phyloP scores from a whole-genome alignment of 176 grass and related monocot genomes.

The Eleusine indica region DNA sequence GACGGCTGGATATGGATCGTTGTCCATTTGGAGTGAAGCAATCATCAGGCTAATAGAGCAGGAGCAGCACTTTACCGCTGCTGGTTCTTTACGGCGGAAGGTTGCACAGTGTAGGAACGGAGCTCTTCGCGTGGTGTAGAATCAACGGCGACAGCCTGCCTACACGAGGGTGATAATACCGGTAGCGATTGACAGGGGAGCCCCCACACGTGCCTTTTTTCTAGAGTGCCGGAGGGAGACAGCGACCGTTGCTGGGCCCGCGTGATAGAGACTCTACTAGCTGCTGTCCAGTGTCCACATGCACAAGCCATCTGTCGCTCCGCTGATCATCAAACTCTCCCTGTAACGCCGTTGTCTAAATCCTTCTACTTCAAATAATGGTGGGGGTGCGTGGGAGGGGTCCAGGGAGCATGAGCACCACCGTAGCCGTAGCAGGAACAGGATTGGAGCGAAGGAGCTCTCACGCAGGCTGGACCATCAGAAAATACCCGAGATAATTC shows the following conservation, averaged over 20 bases:
- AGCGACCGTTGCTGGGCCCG: constrained; percentile 11
- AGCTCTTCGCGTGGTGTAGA: constrained; percentile 8
- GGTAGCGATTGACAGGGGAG: constrained; percentile 33
- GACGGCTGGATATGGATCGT: not conserved
- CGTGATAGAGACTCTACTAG: not conserved
- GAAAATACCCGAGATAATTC: too few species aligned
- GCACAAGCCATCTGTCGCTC: not conserved
- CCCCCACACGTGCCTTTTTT: not conserved
- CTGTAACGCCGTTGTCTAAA: too few species aligned
- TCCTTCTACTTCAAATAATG: too few species aligned
- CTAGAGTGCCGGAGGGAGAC: constrained; percentile 6
- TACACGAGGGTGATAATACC: not conserved
- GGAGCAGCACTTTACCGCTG: too few species aligned
- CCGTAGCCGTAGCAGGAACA: too few species aligned
- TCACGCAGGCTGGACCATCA: too few species aligned
- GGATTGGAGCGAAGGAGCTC: too few species aligned
- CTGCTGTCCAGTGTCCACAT: not conserved
- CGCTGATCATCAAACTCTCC: not conserved
- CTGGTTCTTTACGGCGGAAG: not conserved
- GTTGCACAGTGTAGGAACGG: not conserved
- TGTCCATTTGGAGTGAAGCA: not conserved
- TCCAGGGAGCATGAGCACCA: too few species aligned
- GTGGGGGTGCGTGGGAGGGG: too few species aligned
- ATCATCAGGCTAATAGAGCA: not conserved
- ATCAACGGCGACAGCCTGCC: constrained; percentile 30